These are phyloP conservation scores for Suillus fuscotomentosus DNA, from an alignment of 768 basidiomycete genomes.

Conservation along the genomic window DNA sequence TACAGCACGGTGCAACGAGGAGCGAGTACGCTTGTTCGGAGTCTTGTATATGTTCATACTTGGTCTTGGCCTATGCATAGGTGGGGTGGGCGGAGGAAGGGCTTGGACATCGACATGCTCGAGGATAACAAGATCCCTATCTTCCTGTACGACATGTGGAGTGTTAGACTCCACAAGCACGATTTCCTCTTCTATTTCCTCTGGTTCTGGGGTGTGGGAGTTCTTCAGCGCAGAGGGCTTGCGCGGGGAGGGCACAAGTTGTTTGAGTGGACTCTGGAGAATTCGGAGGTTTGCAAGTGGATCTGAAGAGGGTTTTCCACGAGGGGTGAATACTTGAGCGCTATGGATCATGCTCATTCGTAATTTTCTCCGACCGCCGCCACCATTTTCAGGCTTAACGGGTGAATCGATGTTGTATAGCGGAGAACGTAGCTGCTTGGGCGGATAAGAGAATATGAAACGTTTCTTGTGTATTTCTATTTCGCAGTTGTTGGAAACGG, in stretches of 20 bases:
- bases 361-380: slow-evolving; percentile 37
- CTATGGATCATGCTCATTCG: slow-evolving; percentile 76
- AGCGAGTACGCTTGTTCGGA: slow-evolving; percentile 33
- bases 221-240: slow-evolving; percentile 7
- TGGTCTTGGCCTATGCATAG: neutral
- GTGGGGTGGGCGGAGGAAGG: slow-evolving; percentile 13
- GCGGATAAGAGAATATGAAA: slow-evolving; percentile 74
- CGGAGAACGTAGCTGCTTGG: slow-evolving; percentile 61
- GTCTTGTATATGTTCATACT: slow-evolving; percentile 9
- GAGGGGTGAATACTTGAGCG: slow-evolving; percentile 71
- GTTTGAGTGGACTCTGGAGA: slow-evolving; percentile 44
- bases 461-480: slow-evolving; percentile 68
- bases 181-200: slow-evolving; percentile 47
- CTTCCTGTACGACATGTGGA: slow-evolving; percentile 69
- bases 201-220: slow-evolving; percentile 26
- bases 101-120: slow-evolving; percentile 54
- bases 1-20: slow-evolving; percentile 66
- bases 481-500: slow-evolving; percentile 62
- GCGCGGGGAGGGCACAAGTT: slow-evolving; percentile 14
- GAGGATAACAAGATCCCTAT: slow-evolving; percentile 66
- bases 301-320: slow-evolving; percentile 47
- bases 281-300: slow-evolving; percentile 63
- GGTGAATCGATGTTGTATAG: slow-evolving; percentile 51
- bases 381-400: slow-evolving; percentile 20
- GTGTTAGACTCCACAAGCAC: slow-evolving; percentile 64